These are phyloP conservation scores for Pseudonitzschia multiseries DNA, from an alignment of 108 stramenopile genomes.

Conservation along the genomic window DNA sequence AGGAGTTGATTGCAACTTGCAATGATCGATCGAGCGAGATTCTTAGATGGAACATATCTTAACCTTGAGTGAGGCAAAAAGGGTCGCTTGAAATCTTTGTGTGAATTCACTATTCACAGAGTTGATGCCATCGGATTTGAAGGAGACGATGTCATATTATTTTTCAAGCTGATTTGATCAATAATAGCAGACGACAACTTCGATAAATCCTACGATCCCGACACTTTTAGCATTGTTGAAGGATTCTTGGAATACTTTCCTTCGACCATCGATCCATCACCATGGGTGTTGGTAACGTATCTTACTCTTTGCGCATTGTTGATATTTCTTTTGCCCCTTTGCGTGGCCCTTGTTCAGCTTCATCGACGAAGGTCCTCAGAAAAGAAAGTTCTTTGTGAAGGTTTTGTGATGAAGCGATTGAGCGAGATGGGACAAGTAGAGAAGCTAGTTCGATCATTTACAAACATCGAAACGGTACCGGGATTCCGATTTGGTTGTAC, in stretches of 20 bases:
- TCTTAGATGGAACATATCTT: no score
- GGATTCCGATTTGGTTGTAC: not conserved
- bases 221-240: not conserved
- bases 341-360: not conserved
- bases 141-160: no score
- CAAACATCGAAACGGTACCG: not conserved
- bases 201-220: not conserved
- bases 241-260: constrained; percentile 2
- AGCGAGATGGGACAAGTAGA: not conserved
- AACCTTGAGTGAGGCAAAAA: no score
- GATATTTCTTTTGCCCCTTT: constrained; percentile 4
- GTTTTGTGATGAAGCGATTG: not conserved
- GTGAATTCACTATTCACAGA: no score
- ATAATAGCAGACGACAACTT: not conserved
- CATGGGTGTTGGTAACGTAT: not conserved
- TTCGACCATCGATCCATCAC: constrained; percentile 4
- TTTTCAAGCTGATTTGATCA: not conserved
- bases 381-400: not conserved
- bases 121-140: no score
- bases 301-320: not conserved
- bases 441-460: not conserved
- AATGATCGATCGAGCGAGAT: no score
- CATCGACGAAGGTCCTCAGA: not conserved
- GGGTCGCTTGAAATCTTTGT: no score
- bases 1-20: no score